Evolutionary conservation across 23 red algal genomes (phyloP).

Genomic region (Gracilaria caudata): DNA sequence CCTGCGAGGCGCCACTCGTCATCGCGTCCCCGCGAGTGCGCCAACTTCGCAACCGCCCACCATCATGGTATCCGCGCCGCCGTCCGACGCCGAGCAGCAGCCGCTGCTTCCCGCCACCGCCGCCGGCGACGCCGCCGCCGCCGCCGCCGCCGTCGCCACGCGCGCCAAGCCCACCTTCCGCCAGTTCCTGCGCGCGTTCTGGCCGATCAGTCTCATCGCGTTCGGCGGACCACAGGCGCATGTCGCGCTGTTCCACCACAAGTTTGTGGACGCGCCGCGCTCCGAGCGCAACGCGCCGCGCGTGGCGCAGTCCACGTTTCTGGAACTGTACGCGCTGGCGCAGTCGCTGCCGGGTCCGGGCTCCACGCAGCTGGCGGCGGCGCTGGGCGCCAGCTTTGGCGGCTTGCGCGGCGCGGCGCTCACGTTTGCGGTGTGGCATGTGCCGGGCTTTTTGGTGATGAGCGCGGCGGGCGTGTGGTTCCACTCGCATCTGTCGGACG

Average conservation of each 20-base stretch:
- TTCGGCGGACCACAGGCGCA: slow-evolving; percentile 87
- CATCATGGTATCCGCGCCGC: too few relatives aligned
- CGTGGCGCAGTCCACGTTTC: slow-evolving; percentile 64
- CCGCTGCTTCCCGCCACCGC: neutral
- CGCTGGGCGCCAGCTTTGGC: slow-evolving; percentile 61
- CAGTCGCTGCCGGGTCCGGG: slow-evolving; percentile 73
- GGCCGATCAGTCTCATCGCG: slow-evolving; percentile 47
- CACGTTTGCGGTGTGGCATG: slow-evolving; percentile 59
- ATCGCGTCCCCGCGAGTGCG: too few relatives aligned
- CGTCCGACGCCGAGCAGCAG: neutral
- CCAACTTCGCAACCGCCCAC: too few relatives aligned
- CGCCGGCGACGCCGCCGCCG: too few relatives aligned
- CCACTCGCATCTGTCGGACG: slow-evolving; percentile 27
- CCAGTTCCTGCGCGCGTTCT: slow-evolving; percentile 43
- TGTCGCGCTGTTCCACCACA: slow-evolving; percentile 59
- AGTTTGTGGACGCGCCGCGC: slow-evolving; percentile 27
- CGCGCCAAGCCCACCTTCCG: slow-evolving; percentile 36
- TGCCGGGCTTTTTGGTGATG: slow-evolving; percentile 66
- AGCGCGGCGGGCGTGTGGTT: slow-evolving; percentile 46
- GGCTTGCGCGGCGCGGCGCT: slow-evolving; percentile 53
- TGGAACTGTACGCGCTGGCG: slow-evolving; percentile 74
- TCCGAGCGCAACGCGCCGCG: slow-evolving; percentile 1
- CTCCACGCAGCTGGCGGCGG: slow-evolving; percentile 70
- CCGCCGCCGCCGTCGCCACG: too few relatives aligned
- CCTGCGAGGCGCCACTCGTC: too few relatives aligned